Conservation (phyloP, 1,284 basidiomycete genomes). For the Irpex sp. region DNA sequence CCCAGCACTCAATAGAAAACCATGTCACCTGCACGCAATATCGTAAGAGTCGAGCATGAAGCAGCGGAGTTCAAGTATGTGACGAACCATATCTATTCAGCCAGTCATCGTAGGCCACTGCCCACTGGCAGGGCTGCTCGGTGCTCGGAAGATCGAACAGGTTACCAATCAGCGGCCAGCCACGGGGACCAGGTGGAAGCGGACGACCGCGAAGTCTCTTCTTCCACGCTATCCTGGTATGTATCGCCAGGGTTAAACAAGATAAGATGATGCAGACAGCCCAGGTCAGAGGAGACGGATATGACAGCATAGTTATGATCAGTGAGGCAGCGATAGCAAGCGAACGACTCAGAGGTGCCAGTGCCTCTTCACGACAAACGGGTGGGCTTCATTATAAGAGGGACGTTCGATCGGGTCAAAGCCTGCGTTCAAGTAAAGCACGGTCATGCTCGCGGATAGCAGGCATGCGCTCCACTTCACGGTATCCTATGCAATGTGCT, state of each 20-base stretch:
- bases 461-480: too few species aligned
- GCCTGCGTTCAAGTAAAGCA: too few species aligned
- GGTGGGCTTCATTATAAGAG: too few species aligned
- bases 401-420: too few species aligned
- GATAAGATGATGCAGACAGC: not conserved
- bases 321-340: too few species aligned
- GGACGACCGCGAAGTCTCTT: not conserved
- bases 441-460: too few species aligned
- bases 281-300: not conserved
- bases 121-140: slow-evolving; percentile 6
- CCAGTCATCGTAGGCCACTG: slow-evolving; percentile 5
- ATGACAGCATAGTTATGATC: too few species aligned
- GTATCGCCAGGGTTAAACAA: not conserved
- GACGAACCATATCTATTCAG: not conserved
- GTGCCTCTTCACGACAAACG: too few species aligned
- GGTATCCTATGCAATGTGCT: too few species aligned
- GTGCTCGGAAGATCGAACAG: not conserved
- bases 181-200: slow-evolving; percentile 1
- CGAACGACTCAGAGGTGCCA: too few species aligned
- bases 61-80: not conserved
- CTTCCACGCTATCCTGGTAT: not conserved
- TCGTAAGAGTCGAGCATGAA: not conserved
- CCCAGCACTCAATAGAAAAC: not conserved
- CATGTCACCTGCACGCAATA: not conserved
- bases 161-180: slow-evolving; percentile 3